Evolutionary conservation across 495 filamentous ascomycete genomes (phyloP).

Genomic region (Copromyces sp.): DNA sequence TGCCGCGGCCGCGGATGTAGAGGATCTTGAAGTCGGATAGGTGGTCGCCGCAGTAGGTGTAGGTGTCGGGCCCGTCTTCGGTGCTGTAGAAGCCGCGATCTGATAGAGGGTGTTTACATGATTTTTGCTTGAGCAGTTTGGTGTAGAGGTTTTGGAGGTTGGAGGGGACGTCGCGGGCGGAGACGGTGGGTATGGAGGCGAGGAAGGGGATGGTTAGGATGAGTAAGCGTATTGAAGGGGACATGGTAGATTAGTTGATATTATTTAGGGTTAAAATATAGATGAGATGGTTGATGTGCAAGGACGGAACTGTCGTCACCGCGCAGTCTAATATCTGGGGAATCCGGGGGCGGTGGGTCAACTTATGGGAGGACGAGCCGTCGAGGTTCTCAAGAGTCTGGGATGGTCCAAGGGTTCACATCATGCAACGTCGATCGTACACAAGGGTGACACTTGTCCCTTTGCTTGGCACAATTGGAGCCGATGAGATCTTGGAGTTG

Average conservation of each 20-base stretch:
- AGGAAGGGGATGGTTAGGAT: background rate
- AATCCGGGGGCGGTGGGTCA: background rate
- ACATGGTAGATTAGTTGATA: background rate
- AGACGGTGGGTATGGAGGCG: background rate
- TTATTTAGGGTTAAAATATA: no score
- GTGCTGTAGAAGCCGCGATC: conserved; percentile 23
- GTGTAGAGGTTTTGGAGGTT: conserved; percentile 26
- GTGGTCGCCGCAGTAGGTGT: conserved; percentile 31
- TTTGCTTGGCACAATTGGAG: background rate
- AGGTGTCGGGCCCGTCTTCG: conserved; percentile 17
- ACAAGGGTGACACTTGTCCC: background rate
- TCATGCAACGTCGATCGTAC: background rate
- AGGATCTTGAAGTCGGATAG: conserved; percentile 19
- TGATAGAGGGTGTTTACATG: conserved; percentile 15
- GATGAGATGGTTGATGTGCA: background rate
- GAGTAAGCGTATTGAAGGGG: background rate
- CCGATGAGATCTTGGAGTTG: background rate
- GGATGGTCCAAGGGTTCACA: background rate
- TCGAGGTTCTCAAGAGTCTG: background rate
- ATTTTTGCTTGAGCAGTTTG: conserved; percentile 14
- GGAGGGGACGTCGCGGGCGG: conserved; percentile 12
- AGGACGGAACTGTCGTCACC: background rate
- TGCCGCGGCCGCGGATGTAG: conserved; percentile 16
- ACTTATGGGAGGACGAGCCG: background rate
- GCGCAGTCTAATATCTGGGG: background rate